Evolutionary conservation across 2,329 filamentous ascomycete genomes (phyloP).

Genomic region (Fusarium verrucosum): DNA sequence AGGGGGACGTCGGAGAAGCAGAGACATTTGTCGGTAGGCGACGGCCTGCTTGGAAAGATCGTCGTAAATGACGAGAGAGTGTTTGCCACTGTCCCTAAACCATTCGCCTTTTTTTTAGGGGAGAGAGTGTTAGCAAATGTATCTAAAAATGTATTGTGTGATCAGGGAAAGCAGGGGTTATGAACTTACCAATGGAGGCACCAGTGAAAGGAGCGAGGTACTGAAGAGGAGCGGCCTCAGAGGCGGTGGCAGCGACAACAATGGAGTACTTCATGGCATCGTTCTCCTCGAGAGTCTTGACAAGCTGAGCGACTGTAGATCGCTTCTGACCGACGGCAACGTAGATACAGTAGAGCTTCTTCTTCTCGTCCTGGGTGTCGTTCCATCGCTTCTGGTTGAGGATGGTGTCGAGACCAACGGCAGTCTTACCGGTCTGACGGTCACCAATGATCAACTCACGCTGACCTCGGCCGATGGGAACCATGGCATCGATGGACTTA

Average conservation of each 20-base stretch:
- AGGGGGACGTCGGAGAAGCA: conserved; percentile 95
- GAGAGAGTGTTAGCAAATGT: neutral
- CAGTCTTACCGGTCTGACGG: conserved; percentile 99
- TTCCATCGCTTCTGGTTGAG: conserved; percentile 99
- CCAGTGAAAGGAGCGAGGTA: conserved; percentile 95
- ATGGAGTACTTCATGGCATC: conserved; percentile 99
- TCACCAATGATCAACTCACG: conserved; percentile 99
- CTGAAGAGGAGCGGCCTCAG: conserved; percentile 94
- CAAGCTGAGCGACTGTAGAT: conserved; percentile 98
- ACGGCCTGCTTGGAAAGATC: conserved; percentile 98
- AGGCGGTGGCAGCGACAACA: conserved; percentile 94
- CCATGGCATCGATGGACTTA: conserved; percentile 99
- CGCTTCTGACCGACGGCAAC: conserved; percentile 99
- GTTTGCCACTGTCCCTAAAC: conserved; percentile 87
- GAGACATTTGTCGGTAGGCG: conserved; percentile 98
- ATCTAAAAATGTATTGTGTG: neutral
- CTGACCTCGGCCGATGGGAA: conserved; percentile 99
- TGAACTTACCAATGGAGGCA: conserved; percentile 48
- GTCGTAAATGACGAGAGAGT: conserved; percentile 91
- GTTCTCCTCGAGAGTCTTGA: conserved; percentile 99
- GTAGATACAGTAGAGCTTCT: conserved; percentile 99
- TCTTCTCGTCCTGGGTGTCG: conserved; percentile 81
- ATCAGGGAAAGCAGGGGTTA: fast-evolving
- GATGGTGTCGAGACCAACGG: conserved; percentile 96
- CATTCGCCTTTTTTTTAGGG: conserved; percentile 64